phyloP scores from a whole-genome alignment of 108 stramenopile genomes.

The Cyclostephanos tholiformis region DNA sequence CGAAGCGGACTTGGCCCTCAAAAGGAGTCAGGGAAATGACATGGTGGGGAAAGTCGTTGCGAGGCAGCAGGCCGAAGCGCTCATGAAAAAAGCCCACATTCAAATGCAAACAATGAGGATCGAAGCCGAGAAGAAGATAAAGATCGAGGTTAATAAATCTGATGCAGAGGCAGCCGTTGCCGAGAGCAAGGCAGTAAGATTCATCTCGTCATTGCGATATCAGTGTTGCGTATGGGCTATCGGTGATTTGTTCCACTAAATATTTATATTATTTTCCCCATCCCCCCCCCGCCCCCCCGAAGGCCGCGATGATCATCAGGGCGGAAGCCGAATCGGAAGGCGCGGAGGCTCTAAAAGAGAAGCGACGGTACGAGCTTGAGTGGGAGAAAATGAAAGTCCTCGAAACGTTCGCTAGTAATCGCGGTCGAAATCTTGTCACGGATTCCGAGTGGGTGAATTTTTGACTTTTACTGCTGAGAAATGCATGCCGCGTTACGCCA shows the following conservation, averaged over 20 bases:
- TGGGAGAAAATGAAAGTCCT: conserved; percentile 60
- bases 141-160: conserved; percentile 41
- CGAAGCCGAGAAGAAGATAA: conserved; percentile 37
- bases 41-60: conserved; percentile 55
- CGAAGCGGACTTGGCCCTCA: conserved; percentile 49
- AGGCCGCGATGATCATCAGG: conserved; percentile 53
- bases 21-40: conserved; percentile 49
- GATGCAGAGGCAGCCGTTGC: conserved; percentile 53
- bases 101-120: conserved; percentile 51
- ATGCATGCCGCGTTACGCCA: no score
- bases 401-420: conserved; percentile 49
- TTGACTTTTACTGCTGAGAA: no score
- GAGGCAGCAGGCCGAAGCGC: conserved; percentile 59
- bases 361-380: conserved; percentile 58
- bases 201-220: background rate
- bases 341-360: conserved; percentile 50
- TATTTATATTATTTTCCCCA: background rate
- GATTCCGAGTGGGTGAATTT: conserved; percentile 54
- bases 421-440: conserved; percentile 52
- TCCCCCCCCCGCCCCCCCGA: background rate
- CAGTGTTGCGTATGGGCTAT: background rate
- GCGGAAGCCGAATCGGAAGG: conserved; percentile 60
- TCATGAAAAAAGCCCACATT: conserved; percentile 53
- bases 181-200: conserved; percentile 43
- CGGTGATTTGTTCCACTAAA: background rate